phyloP scores from a whole-genome alignment of 306 rosid species.

The Cucumis cinereus region DNA sequence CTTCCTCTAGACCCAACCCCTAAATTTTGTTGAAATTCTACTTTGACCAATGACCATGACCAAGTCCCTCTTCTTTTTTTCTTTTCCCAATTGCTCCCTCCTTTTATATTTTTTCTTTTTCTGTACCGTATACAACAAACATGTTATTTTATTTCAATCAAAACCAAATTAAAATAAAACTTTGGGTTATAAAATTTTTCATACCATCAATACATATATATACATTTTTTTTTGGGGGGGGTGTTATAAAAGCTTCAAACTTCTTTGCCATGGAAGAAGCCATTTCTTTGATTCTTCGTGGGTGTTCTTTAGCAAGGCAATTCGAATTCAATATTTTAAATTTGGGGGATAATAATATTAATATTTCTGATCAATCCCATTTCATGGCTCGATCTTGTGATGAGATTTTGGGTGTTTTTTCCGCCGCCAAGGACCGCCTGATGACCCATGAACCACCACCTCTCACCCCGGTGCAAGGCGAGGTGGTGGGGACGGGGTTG shows the following conservation, averaged over 20 bases:
- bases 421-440: constrained; percentile 18
- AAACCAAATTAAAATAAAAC: no score
- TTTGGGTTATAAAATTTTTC: neutral
- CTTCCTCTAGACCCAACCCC: constrained; percentile 9
- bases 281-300: constrained; percentile 17
- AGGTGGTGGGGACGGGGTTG: constrained; percentile 15
- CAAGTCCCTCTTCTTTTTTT: constrained; percentile 20
- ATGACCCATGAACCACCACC: neutral
- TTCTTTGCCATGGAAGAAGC: constrained; percentile 29
- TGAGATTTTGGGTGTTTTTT: constrained; percentile 22
- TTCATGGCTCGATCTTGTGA: constrained; percentile 21
- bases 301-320: constrained; percentile 29
- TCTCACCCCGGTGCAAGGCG: neutral
- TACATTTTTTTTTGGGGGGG: neutral
- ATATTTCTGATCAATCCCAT: constrained; percentile 9
- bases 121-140: constrained; percentile 27
- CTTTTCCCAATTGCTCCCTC: neutral
- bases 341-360: constrained; percentile 4
- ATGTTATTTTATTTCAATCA: neutral
- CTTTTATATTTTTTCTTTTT: neutral
- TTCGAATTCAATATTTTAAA: constrained; percentile 28
- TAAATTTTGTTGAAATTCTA: neutral
- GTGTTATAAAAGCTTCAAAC: neutral
- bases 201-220: neutral
- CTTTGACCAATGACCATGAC: constrained; percentile 54